A percentile compares a stretch with the other conserved stretches of the same genome.
Conservation (phyloP, 768 basidiomycete species). For the Pluteus cervinus region DNA sequence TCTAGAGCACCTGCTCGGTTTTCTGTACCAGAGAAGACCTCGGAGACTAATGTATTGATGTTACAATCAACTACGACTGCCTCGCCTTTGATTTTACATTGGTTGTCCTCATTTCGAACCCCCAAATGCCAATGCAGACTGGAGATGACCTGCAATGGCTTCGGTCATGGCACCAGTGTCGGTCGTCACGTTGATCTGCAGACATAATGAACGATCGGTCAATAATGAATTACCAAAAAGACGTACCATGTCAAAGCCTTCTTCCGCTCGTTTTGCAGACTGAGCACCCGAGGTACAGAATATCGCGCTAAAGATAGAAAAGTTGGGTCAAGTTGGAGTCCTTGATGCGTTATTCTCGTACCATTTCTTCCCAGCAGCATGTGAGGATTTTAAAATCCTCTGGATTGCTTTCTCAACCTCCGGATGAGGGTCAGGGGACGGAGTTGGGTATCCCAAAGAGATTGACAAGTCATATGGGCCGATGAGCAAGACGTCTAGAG, state of each 20-base stretch:
- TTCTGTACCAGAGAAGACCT: no score
- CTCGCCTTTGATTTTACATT: no score
- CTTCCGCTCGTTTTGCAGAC: conserved; percentile 33
- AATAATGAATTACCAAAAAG: not conserved
- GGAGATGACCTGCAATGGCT: conserved; percentile 20
- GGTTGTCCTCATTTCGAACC: no score
- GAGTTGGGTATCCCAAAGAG: conserved; percentile 51
- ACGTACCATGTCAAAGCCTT: conserved; percentile 50
- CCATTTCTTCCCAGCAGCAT: conserved; percentile 62
- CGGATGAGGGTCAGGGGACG: conserved; percentile 59
- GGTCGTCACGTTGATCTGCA: conserved; percentile 43
- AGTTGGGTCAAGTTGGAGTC: not conserved
- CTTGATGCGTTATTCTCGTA: no score
- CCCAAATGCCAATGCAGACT: conserved; percentile 14
- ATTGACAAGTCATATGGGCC: conserved; percentile 68
- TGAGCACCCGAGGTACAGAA: conserved; percentile 42
- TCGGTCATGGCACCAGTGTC: conserved; percentile 40
- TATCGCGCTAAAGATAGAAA: conserved; percentile 31
- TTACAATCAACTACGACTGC: no score
- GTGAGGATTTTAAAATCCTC: conserved; percentile 40
- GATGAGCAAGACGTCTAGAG: conserved; percentile 34
- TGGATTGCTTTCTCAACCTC: conserved; percentile 58
- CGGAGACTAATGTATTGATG: no score
- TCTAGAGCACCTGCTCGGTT: no score
- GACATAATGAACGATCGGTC: not conserved